These are phyloP conservation scores for Suillus plorans DNA, from an alignment of 768 basidiomycete species.

Conservation along the genomic window DNA sequence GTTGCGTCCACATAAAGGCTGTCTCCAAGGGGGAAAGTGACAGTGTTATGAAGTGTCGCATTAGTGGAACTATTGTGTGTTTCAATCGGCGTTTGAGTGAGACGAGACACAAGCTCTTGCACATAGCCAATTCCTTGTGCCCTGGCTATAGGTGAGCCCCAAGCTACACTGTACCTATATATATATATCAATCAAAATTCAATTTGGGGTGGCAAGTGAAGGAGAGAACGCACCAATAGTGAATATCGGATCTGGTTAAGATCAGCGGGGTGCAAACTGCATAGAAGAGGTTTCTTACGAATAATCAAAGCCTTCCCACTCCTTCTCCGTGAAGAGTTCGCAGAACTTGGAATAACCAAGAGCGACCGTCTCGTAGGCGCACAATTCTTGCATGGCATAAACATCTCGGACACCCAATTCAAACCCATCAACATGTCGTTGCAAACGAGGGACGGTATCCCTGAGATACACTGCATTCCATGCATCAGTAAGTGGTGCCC, in stretches of 20 bases:
- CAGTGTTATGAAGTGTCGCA: conserved; percentile 63
- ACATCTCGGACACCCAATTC: conserved; percentile 62
- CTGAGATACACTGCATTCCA: conserved; percentile 74
- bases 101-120: conserved; percentile 78
- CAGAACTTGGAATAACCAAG: conserved; percentile 88
- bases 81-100: conserved; percentile 68
- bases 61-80: conserved; percentile 80
- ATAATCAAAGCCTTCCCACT: conserved; percentile 90
- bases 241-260: conserved; percentile 2
- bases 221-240: conserved; percentile 7
- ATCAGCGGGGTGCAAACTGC: neutral
- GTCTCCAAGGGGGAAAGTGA: conserved; percentile 68
- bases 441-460: conserved; percentile 57
- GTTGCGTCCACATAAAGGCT: conserved; percentile 82
- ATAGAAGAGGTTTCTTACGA: conserved; percentile 43
- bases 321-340: conserved; percentile 78
- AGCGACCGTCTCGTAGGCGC: conserved; percentile 86
- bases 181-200: neutral
- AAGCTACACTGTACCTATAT: conserved; percentile 60
- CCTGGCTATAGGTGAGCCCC: conserved; percentile 73
- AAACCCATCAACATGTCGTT: conserved; percentile 54
- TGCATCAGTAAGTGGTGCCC: conserved; percentile 45
- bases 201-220: conserved; percentile 6
- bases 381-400: conserved; percentile 73
- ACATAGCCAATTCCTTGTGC: conserved; percentile 74